Evolutionary conservation across 345 rosid species (phyloP).

Genomic region (Zanthoxylum bungeanum): DNA sequence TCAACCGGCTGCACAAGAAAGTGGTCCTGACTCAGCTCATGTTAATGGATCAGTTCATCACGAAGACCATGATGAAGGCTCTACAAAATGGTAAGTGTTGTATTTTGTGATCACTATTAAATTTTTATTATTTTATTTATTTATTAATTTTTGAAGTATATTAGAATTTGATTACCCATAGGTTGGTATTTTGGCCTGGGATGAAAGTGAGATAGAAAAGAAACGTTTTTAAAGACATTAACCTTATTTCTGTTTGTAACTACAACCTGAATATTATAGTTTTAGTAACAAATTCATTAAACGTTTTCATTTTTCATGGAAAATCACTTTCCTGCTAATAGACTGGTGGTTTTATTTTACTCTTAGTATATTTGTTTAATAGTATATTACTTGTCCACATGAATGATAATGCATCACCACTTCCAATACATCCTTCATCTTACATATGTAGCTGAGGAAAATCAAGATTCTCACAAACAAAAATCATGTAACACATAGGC

Average conservation of each 20-base stretch:
- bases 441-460: not conserved
- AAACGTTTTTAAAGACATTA: not conserved
- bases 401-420: not conserved
- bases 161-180: not conserved
- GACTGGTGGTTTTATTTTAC: not conserved
- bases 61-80: conserved; percentile 29
- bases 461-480: not conserved
- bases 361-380: not conserved
- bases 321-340: not conserved
- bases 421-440: not conserved
- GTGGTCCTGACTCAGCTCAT: conserved; percentile 22
- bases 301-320: not conserved
- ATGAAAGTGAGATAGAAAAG: not conserved
- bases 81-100: conserved; percentile 45
- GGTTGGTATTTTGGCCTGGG: not conserved
- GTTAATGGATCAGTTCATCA: conserved; percentile 33
- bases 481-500: not conserved
- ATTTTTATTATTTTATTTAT: not conserved
- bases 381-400: not conserved
- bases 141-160: not conserved
- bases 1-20: conserved; percentile 53
- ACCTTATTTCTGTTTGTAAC: not conserved
- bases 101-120: not conserved
- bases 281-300: not conserved
- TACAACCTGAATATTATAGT: not conserved